Evolutionary conservation across 192 early-diverging fungal species (phyloP), one percentile per base, ranked within the genome.

Genomic region (Coemansia sp.): DNA sequence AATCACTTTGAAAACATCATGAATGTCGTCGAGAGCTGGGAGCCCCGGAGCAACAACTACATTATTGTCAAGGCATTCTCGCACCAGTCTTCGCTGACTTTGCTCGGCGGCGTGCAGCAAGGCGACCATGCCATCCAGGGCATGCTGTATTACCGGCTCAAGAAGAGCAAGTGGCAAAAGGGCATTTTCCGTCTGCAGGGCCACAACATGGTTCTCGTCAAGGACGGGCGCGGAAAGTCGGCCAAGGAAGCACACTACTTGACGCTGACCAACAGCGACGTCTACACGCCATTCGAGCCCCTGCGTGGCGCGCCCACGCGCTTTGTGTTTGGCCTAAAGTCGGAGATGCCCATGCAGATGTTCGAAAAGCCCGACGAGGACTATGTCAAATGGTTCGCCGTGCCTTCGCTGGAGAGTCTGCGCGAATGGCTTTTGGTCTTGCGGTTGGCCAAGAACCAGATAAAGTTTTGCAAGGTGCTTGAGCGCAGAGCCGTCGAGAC

Each of bases 1-100:
- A 86, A 92, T 29, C 91, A 94, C 69, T 98, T 94, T 91, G 96
- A 96, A 71, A 86, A 90, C 15, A 84, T 98, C 10, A 87, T 92
- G 58, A 87, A 90, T 58, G 78, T 96, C 5, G 86, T 97, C 32
- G 87, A 86, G 59, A 84, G 89, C 22, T 98, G 96, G 96, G 93
- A 95, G 69, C 74, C 74, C 73, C 56, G 86, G 83, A 68, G 86
- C 88, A 69, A 82, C 83, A 67, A 95, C 93, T 84, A 89, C 89
- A 45, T 87, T 89, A 67, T 84, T 89, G 64, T 84, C 90, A 80
- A 96, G 92, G 84, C 80, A 75, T 72, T 89, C 89, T 77, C 61
- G 50, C 65, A 65, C 24, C 71, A 70, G 59, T 75, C 74, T 5
- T 34, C 66, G 45, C 50, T 75, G 44, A 67, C 64, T 38, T 35